These are phyloP conservation scores for Setomelanomma holmii DNA, from an alignment of 2,329 filamentous ascomycete genomes.

Conservation along the genomic window DNA sequence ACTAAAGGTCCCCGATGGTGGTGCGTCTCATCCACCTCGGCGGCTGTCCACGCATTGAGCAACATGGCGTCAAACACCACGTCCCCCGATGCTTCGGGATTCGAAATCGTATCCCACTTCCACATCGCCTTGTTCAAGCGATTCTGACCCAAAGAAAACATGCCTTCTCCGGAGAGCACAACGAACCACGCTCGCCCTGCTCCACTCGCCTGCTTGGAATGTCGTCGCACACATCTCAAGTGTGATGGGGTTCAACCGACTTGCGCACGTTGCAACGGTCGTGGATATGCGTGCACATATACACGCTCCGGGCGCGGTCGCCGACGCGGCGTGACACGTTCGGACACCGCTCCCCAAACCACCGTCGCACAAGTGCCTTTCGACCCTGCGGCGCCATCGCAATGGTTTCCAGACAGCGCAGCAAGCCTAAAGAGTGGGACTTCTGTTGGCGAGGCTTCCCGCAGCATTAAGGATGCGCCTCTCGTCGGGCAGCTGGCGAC, in stretches of 20 bases:
- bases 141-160: not conserved
- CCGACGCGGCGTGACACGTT: slow-evolving; percentile 36
- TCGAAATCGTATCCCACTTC: not conserved
- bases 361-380: slow-evolving; percentile 9
- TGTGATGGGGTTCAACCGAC: slow-evolving; percentile 55
- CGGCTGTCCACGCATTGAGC: too few species aligned
- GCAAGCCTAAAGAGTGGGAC: not conserved
- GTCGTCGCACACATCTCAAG: slow-evolving; percentile 56
- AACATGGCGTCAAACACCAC: not conserved
- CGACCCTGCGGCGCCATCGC: slow-evolving; percentile 16
- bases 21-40: not conserved
- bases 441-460: not conserved
- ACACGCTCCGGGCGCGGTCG: slow-evolving; percentile 55
- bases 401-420: slow-evolving; percentile 25
- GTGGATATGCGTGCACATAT: slow-evolving; percentile 53
- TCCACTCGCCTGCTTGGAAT: slow-evolving; percentile 55
- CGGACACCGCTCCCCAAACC: slow-evolving; percentile 4
- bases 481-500: not conserved
- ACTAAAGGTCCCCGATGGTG: not conserved
- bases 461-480: not conserved
- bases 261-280: slow-evolving; percentile 52
- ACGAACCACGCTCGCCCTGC: slow-evolving; percentile 15
- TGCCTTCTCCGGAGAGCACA: not conserved
- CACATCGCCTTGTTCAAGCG: not conserved
- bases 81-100: not conserved